phyloP scores from a whole-genome alignment of 2,329 filamentous ascomycete species.

The Amphichorda felina region DNA sequence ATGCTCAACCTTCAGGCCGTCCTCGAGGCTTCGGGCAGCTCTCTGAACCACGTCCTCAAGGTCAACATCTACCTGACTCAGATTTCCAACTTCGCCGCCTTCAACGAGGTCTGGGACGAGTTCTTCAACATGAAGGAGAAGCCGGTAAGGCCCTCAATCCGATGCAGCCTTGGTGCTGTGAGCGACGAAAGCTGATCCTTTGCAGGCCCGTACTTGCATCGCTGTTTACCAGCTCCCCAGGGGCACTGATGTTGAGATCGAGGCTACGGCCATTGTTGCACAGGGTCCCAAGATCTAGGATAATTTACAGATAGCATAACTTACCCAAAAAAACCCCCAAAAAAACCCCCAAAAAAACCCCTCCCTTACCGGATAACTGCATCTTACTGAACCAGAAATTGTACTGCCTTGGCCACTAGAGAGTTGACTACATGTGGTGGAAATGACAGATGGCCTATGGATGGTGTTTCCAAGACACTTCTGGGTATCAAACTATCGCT shows the following conservation, averaged over 20 bases:
- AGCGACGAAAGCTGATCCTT: background rate
- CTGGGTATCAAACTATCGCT: too few species aligned
- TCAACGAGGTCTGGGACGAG: constrained; percentile 44
- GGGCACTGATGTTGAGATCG: constrained; percentile 62
- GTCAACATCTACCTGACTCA: constrained; percentile 54
- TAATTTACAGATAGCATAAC: too few species aligned
- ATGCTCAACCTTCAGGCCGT: constrained; percentile 47
- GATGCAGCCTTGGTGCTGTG: background rate
- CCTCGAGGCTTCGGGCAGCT: constrained; percentile 47
- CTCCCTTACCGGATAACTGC: too few species aligned
- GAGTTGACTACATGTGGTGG: too few species aligned
- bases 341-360: too few species aligned
- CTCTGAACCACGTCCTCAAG: constrained; percentile 51
- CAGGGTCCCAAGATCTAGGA: too few species aligned
- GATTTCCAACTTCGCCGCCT: constrained; percentile 51
- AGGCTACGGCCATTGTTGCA: constrained; percentile 20
- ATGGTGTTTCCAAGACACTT: too few species aligned
- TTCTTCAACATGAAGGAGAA: constrained; percentile 32
- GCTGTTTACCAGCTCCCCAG: constrained; percentile 63
- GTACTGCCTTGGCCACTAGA: too few species aligned
- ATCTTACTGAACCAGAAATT: too few species aligned
- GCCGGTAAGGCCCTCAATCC: constrained; percentile 29
- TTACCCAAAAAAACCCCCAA: too few species aligned
- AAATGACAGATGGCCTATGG: too few species aligned
- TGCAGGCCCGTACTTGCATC: constrained; percentile 50